Evolutionary conservation across 2,329 filamentous ascomycete genomes (phyloP), one percentile per base, ranked within the genome.

Genomic region (Aspergillus sp.): DNA sequence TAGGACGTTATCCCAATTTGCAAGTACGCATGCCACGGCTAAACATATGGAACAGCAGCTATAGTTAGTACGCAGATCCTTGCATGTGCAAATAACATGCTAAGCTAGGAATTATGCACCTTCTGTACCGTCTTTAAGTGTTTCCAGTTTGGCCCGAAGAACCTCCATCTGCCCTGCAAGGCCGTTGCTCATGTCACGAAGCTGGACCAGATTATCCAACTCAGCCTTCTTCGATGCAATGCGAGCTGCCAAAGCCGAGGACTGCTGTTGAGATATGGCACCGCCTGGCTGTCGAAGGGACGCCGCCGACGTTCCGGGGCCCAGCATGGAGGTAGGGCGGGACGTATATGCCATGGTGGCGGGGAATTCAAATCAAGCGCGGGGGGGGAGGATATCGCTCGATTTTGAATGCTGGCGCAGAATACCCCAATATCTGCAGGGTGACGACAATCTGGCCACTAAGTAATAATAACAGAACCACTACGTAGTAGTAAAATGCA

Each of bases 1-100:
- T 49, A 88, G 72, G 27, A 88, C 85, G 64, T 85, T 87, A 53
- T 86, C 82, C 86, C 86, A 88, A 68, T 88, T 88, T 40, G 83
- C 82, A 67, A 88, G 78, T n/a, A 88, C 86, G 46, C 82, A 84
- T 55, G 85, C 85, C 57, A 88, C 84, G 60, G 85, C 85, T 85
- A 70, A 14, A 14, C 35, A n/a, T 12, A 21, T 12, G 14, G 6
- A 56, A 43, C 6, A 45, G 27, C 14, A 48, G 58, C 19, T 44
- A 27, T 37, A 12, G 17, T 46, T 40, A 57, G 52, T 21, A 41
- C 25, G 7, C 6, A 21, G 49, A 2, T 15, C 15, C 15, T 12
- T 4, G 7, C 27, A 46, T 11, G 31, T 14, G 17, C 11, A 17
- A 21, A 31, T 19, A 17, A 23, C 17, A 46, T 57, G 48, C 8